Base-by-base conservation (phyloP, 257 asterid species). In the Parsonsia alboflavescens region DNA sequence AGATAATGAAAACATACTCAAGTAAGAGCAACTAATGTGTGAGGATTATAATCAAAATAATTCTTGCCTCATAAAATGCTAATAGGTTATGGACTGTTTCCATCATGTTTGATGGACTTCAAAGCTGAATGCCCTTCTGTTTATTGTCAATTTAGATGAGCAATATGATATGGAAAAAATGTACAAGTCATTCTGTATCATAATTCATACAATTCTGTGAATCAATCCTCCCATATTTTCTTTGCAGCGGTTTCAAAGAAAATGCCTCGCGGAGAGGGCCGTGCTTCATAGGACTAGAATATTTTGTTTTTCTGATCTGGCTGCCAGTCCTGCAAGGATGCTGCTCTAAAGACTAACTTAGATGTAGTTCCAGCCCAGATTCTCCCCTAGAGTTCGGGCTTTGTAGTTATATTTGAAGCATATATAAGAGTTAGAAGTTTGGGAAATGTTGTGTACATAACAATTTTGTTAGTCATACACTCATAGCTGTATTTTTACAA, bases 241-340 rank as follows among this genome's bases (percentile, higher is more conserved):
- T 74, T 21, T 84, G 77, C 88, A 86, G 92, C 73, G 68, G 81
- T 71, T 24, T 79, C 91, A 39, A 93, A 93, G 95, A 91, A 91
- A 81, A 90, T 93, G 97, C 98, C 97, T 65, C 97, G 97, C 36
- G 98, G 96, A 30, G 89, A 73, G 78, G 98, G 98, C 67, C 91
- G 91, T 22, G 89, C 94, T 21, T 33, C 76, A 10, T 86, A 84
- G 86, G 91, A 85, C 54, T 85, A 82, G 84, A 11, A 26, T 42
- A 3, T 15, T 54, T 22, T 68, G 22, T 67, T 4, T 5, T 33
- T 26, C 28, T n/a, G 33, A 68, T 57, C 63, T 30, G 54, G 59
- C 44, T 39, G 28, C 9, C 2, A 6, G 19, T 24, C 63, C 19
- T 69, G 44, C 52, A 13, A 62, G 46, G 28, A 26, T 52, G 30